A percentile compares a stretch with the other conserved stretches of the same genome.
These are phyloP conservation scores for Cadophora malorum DNA, from an alignment of 2,329 filamentous ascomycete species.

Conservation along the genomic window DNA sequence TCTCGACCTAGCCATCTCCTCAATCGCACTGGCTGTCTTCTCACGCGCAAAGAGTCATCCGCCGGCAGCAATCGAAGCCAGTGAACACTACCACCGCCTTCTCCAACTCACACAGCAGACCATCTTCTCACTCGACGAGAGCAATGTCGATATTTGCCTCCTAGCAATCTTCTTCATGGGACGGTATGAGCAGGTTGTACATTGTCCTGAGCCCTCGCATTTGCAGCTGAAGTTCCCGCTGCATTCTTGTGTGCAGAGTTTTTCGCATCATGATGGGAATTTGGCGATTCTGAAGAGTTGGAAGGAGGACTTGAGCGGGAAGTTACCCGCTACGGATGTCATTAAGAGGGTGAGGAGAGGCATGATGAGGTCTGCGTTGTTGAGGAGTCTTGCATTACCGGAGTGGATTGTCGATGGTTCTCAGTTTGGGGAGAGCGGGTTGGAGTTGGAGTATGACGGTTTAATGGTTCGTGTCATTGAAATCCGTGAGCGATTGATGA, in stretches of 20 bases:
- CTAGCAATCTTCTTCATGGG: constrained; percentile 34
- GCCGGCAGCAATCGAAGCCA: constrained; percentile 40
- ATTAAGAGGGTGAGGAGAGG: constrained; percentile 43
- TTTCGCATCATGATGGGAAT: constrained; percentile 43
- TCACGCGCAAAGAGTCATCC: constrained; percentile 37
- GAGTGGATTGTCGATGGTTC: constrained; percentile 44
- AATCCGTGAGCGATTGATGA: constrained; percentile 8
- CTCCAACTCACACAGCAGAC: constrained; percentile 28
- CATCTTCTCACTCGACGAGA: constrained; percentile 17
- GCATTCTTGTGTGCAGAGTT: background rate
- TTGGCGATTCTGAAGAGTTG: constrained; percentile 43
- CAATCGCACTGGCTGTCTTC: constrained; percentile 43
- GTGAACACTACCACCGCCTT: constrained; percentile 36
- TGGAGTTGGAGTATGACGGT: constrained; percentile 44
- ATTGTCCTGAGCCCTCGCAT: background rate
- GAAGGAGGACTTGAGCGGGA: constrained; percentile 32
- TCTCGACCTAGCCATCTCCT: constrained; percentile 43
- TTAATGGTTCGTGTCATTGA: constrained; percentile 38
- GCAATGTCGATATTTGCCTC: constrained; percentile 32
- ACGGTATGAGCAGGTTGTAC: constrained; percentile 28
- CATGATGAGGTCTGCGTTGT: constrained; percentile 40
- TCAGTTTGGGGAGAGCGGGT: constrained; percentile 42
- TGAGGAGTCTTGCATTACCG: constrained; percentile 40
- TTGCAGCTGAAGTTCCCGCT: background rate
- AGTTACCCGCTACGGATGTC: constrained; percentile 32